Evolutionary conservation across 2,329 filamentous ascomycete species (phyloP).

Genomic region (Escovopsis sp.): DNA sequence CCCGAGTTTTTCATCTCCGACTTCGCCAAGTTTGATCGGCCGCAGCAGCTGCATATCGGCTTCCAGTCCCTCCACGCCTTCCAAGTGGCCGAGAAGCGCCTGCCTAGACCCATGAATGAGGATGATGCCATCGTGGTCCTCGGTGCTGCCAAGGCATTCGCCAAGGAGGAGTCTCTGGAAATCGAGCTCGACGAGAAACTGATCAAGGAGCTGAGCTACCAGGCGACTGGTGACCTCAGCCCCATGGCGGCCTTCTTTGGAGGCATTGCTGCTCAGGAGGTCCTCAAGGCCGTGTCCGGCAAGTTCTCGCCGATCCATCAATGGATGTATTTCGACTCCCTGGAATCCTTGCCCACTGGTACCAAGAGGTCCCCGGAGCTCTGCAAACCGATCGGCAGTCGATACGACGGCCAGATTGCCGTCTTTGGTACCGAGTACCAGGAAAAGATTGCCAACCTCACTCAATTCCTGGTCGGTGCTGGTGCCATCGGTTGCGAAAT

Average conservation of each 20-base stretch:
- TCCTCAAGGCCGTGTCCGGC: conserved; percentile 90
- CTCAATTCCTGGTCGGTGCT: conserved; percentile 87
- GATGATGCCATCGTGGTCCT: conserved; percentile 68
- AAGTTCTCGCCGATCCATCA: conserved; percentile 95
- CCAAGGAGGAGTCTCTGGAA: conserved; percentile 50
- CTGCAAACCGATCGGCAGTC: conserved; percentile 69
- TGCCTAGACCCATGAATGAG: conserved; percentile 73
- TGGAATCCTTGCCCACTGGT: conserved; percentile 80
- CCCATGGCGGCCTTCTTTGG: conserved; percentile 93
- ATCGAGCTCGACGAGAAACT: conserved; percentile 79
- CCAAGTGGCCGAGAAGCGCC: conserved; percentile 53
- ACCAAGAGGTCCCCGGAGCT: conserved; percentile 65
- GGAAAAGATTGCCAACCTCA: conserved; percentile 79
- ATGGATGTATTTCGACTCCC: conserved; percentile 93
- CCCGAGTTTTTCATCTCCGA: conserved; percentile 87
- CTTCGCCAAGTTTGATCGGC: conserved; percentile 94
- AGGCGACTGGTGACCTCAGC: conserved; percentile 78
- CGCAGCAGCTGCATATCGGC: conserved; percentile 78
- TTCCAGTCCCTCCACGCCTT: conserved; percentile 88
- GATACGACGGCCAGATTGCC: conserved; percentile 94
- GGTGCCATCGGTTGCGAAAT: conserved; percentile 98
- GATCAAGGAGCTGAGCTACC: conserved; percentile 83
- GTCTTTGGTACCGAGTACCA: conserved; percentile 92
- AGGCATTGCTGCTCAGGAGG: conserved; percentile 83
- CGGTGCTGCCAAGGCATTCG: conserved; percentile 58